Percentiles rank a stretch among this genome's conserved stretches.
Evolutionary conservation across 371 early-diverging fungal species (phyloP).

Genomic region (Actinomortierella ambigua): DNA sequence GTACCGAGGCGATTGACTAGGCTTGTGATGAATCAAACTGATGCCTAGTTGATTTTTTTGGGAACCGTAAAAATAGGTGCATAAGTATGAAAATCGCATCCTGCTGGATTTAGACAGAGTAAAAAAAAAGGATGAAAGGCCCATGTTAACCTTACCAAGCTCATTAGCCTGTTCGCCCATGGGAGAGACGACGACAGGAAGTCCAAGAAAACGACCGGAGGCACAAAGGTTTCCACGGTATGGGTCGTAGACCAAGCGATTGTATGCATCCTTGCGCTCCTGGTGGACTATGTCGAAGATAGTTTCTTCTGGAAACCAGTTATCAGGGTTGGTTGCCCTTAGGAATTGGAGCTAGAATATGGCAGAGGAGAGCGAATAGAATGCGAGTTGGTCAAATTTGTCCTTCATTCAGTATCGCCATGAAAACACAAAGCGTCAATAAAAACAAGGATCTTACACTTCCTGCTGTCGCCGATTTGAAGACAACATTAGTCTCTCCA

Average conservation of each 20-base stretch:
- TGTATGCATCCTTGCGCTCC: slow-evolving; percentile 12
- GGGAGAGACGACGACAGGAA: slow-evolving; percentile 26
- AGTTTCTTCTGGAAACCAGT: slow-evolving; percentile 8
- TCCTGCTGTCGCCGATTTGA: too few species aligned
- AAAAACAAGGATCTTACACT: too few species aligned
- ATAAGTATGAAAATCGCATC: neutral
- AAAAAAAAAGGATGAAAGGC: too few species aligned
- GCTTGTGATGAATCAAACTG: slow-evolving; percentile 10
- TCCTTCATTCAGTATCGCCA: too few species aligned
- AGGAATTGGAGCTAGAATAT: slow-evolving; percentile 15
- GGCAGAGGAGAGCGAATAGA: too few species aligned
- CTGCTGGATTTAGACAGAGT: too few species aligned
- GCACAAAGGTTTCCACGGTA: slow-evolving; percentile 31
- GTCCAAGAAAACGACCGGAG: slow-evolving; percentile 9
- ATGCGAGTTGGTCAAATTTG: too few species aligned
- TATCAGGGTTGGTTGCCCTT: slow-evolving; percentile 2
- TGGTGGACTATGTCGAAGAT: slow-evolving; percentile 11
- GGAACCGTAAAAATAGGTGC: neutral
- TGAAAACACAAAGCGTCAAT: too few species aligned
- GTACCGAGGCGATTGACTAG: slow-evolving; percentile 20
- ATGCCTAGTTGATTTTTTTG: slow-evolving; percentile 7
- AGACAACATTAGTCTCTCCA: neutral
- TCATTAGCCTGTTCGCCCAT: slow-evolving; percentile 21
- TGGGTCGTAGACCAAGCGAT: slow-evolving; percentile 21
- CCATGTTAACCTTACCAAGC: too few species aligned